Evolutionary conservation across 2,329 filamentous ascomycete genomes (phyloP).

Genomic region (Colletotrichum scovillei): DNA sequence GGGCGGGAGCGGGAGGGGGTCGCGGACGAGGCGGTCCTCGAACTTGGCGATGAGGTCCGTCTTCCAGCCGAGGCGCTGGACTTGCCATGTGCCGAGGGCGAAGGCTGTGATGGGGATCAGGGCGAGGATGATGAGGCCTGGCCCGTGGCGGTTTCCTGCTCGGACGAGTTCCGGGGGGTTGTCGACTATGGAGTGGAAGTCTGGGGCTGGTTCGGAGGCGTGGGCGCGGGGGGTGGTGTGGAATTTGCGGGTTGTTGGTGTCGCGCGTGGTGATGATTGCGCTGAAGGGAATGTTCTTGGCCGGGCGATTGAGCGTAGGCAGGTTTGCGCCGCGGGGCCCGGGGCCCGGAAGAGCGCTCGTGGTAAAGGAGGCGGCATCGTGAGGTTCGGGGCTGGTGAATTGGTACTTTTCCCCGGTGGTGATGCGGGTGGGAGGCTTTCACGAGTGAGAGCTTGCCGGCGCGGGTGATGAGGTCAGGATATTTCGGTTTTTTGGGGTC

Average conservation of each 20-base stretch:
- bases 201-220: slow-evolving; percentile 53
- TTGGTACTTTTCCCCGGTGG: not conserved
- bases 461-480: slow-evolving; percentile 26
- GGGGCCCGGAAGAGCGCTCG: slow-evolving; percentile 10
- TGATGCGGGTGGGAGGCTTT: slow-evolving; percentile 3
- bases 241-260: slow-evolving; percentile 18
- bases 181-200: slow-evolving; percentile 88
- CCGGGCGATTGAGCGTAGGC: not conserved
- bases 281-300: not conserved
- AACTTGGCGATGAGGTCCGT: slow-evolving; percentile 89
- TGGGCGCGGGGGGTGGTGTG: slow-evolving; percentile 35
- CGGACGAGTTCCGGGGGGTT: slow-evolving; percentile 85
- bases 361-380: slow-evolving; percentile 25
- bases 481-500: slow-evolving; percentile 15
- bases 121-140: slow-evolving; percentile 83
- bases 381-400: not conserved
- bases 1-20: slow-evolving; percentile 87
- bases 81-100: slow-evolving; percentile 92
- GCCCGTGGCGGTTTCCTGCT: slow-evolving; percentile 77
- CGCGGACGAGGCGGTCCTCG: slow-evolving; percentile 89
- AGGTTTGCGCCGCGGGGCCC: not conserved
- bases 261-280: not conserved
- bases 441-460: not conserved
- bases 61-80: slow-evolving; percentile 93
- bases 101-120: slow-evolving; percentile 94